Evolutionary conservation across 2,329 filamentous ascomycete genomes (phyloP).

Genomic region (Thelonectria olida): DNA sequence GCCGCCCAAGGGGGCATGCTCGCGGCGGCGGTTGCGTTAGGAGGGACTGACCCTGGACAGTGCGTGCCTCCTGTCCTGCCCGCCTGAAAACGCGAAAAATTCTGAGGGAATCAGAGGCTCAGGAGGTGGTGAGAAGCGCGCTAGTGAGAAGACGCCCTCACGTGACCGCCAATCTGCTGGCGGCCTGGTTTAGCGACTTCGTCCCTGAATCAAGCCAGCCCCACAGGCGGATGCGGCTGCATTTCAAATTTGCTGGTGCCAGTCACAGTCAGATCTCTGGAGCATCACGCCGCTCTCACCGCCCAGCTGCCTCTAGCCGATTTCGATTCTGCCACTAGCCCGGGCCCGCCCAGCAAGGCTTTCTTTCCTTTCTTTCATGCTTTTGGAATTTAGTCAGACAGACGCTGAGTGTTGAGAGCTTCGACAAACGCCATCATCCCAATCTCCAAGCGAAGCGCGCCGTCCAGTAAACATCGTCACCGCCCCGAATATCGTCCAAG

Average conservation of each 20-base stretch:
- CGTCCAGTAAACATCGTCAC: slow-evolving; percentile 3
- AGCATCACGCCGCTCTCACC: not conserved
- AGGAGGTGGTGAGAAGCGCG: not conserved
- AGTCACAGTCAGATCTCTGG: not conserved
- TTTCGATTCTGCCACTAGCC: slow-evolving; percentile 18
- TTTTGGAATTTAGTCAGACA: slow-evolving; percentile 20
- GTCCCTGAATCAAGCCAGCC: not conserved
- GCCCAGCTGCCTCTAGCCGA: not conserved
- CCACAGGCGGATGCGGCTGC: not conserved
- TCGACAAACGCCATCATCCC: slow-evolving; percentile 7
- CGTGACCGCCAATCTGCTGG: not conserved
- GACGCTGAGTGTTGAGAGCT: slow-evolving; percentile 15
- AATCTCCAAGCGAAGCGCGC: not conserved
- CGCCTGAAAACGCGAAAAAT: slow-evolving; percentile 4
- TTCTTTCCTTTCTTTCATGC: slow-evolving; percentile 6
- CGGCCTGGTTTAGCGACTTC: not conserved
- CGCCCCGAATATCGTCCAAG: not conserved
- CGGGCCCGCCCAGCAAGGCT: slow-evolving; percentile 6
- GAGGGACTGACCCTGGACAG: slow-evolving; percentile 4
- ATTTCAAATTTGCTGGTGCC: not conserved
- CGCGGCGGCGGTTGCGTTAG: not conserved
- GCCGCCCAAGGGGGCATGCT: not conserved
- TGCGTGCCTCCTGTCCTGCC: slow-evolving; percentile 6
- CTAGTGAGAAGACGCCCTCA: not conserved
- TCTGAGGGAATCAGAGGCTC: not conserved